A percentile compares a stretch with the other conserved stretches of the same genome.
These are phyloP conservation scores for Boletellus emodensis DNA, from an alignment of 768 basidiomycete species.

Conservation along the genomic window DNA sequence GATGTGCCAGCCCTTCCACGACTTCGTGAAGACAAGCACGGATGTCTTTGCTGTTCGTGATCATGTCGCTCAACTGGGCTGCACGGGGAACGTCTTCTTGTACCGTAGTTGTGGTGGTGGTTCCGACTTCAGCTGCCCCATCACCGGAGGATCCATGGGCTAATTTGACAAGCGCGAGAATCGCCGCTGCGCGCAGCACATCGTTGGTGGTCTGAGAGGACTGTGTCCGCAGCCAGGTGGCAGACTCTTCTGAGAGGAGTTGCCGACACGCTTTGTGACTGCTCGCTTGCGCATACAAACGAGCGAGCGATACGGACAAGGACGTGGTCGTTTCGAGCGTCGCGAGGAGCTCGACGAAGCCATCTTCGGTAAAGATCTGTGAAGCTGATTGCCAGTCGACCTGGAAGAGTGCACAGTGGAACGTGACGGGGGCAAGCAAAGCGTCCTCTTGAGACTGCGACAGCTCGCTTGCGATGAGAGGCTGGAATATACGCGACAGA, in stretches of 20 bases:
- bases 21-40: constrained; percentile 52
- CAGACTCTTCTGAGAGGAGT: constrained; percentile 50
- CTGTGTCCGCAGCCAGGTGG: constrained; percentile 65
- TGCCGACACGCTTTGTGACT: constrained; percentile 71
- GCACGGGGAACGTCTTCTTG: constrained; percentile 45
- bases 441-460: constrained; percentile 52
- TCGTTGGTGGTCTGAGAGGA: constrained; percentile 45
- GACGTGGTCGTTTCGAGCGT: constrained; percentile 61
- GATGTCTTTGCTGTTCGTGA: constrained; percentile 38
- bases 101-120: constrained; percentile 8
- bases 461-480: constrained; percentile 46
- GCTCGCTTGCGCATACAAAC: constrained; percentile 70
- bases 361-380: constrained; percentile 60
- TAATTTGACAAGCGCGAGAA: constrained; percentile 77
- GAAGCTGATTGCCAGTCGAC: constrained; percentile 71
- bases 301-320: constrained; percentile 51
- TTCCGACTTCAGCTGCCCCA: constrained; percentile 20
- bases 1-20: constrained; percentile 83
- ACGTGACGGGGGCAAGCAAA: constrained; percentile 53
- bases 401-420: constrained; percentile 79
- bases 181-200: constrained; percentile 55
- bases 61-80: constrained; percentile 52
- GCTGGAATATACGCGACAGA: constrained; percentile 49
- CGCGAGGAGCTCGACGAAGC: constrained; percentile 57
- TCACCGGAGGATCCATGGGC: constrained; percentile 54